Conservation (phyloP, 441 rosid species). For the Jatropha multifida region DNA sequence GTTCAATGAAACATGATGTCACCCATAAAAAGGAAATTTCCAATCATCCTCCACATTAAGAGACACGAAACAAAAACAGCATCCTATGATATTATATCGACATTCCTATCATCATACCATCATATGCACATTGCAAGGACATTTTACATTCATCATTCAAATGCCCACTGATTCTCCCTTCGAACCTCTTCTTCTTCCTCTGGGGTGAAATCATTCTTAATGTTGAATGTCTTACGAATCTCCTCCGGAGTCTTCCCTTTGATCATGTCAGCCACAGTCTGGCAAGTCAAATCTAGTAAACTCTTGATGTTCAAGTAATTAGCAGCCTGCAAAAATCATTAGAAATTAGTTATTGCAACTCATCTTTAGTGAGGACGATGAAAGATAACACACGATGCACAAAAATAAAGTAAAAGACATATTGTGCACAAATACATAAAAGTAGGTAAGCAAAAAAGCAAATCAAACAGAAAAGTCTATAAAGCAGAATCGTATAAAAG, state of each 20-base stretch:
- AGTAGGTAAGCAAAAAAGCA: background rate
- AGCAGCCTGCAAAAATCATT: slow-evolving; percentile 35
- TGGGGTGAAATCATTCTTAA: background rate
- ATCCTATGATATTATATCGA: slow-evolving; percentile 9
- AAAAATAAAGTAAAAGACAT: background rate
- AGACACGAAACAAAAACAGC: background rate
- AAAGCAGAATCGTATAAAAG: background rate
- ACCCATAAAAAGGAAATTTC: too few species aligned
- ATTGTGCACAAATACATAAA: background rate
- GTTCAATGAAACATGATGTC: too few species aligned
- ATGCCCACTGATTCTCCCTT: slow-evolving; percentile 54
- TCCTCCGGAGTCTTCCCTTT: slow-evolving; percentile 47
- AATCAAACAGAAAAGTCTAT: background rate
- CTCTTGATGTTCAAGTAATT: slow-evolving; percentile 42
- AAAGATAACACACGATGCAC: background rate
- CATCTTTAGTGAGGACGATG: background rate
- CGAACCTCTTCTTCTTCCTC: slow-evolving; percentile 27
- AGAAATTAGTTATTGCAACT: background rate
- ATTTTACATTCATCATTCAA: slow-evolving; percentile 24
- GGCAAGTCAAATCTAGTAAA: slow-evolving; percentile 49
- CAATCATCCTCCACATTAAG: too few species aligned
- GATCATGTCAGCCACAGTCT: slow-evolving; percentile 47
- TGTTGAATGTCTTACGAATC: slow-evolving; percentile 36
- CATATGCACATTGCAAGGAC: background rate
- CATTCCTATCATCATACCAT: too few species aligned